These are phyloP conservation scores for Rhizopus microsporus DNA, from an alignment of 371 early-diverging fungal species.

Conservation along the genomic window DNA sequence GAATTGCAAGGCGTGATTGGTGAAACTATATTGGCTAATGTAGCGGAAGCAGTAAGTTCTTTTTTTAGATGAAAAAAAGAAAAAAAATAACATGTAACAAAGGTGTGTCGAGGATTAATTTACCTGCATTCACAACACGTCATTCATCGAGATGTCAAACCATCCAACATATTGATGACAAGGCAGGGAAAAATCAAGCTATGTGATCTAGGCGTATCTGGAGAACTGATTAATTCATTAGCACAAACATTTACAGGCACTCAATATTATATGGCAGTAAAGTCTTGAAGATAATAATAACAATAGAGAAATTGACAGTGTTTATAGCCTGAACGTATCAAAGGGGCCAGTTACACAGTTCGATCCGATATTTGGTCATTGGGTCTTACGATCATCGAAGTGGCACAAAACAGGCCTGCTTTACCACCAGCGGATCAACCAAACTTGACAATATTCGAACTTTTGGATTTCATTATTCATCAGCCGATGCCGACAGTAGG, in stretches of 20 bases:
- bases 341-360: conserved; percentile 87
- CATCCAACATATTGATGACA: conserved; percentile 87
- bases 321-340: conserved; percentile 92
- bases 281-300: not conserved
- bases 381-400: conserved; percentile 91
- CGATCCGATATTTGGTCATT: conserved; percentile 96
- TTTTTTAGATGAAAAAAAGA: not conserved
- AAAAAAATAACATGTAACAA: conserved; percentile 4
- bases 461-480: conserved; percentile 88
- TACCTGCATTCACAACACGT: conserved; percentile 77
- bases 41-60: conserved; percentile 68
- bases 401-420: conserved; percentile 89
- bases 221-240: conserved; percentile 85
- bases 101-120: conserved; percentile 76
- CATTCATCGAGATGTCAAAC: conserved; percentile 94
- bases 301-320: not conserved
- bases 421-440: conserved; percentile 70
- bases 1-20: conserved; percentile 66
- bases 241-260: conserved; percentile 97
- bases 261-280: conserved; percentile 93
- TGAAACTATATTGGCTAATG: conserved; percentile 78
- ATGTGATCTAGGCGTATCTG: conserved; percentile 95
- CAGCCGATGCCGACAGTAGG: conserved; percentile 85
- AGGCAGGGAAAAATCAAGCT: conserved; percentile 88
- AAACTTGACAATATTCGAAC: conserved; percentile 83